Evolutionary conservation across 805 yeast species (phyloP).

Genomic region (Zygosaccharomyces lentus): DNA sequence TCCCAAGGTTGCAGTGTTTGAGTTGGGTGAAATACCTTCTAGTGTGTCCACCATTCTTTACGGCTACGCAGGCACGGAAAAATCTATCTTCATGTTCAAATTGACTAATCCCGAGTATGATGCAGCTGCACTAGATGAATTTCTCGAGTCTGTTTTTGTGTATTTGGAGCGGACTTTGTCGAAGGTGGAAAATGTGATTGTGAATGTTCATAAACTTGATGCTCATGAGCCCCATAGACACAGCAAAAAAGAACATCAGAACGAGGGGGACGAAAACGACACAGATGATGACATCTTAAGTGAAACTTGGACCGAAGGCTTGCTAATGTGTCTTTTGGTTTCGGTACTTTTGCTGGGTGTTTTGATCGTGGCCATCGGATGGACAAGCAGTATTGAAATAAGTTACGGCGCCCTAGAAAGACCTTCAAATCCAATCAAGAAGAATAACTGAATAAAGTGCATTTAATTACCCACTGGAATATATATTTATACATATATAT

Average conservation of each 20-base stretch:
- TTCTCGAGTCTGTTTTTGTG: constrained; percentile 23
- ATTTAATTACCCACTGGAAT: constrained; percentile 5
- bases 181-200: constrained; percentile 20
- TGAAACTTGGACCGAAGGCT: constrained; percentile 46
- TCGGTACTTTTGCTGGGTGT: constrained; percentile 54
- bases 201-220: constrained; percentile 12
- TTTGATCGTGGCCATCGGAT: constrained; percentile 57
- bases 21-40: constrained; percentile 17
- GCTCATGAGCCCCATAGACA: background rate
- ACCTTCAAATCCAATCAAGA: constrained; percentile 34
- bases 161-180: constrained; percentile 24
- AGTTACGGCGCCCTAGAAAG: constrained; percentile 81
- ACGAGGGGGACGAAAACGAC: constrained; percentile 4
- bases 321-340: constrained; percentile 71
- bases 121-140: constrained; percentile 24
- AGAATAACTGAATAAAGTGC: constrained; percentile 20
- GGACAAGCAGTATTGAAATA: constrained; percentile 69
- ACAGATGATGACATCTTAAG: constrained; percentile 23
- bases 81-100: constrained; percentile 22
- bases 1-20: constrained; percentile 7
- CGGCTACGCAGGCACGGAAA: constrained; percentile 18
- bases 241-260: constrained; percentile 7
- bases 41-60: constrained; percentile 23
- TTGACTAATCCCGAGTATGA: constrained; percentile 25
- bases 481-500: constrained; percentile 9